Evolutionary conservation across 768 basidiomycete species (phyloP), one percentile per base, ranked within the genome.

Genomic region (Calocybe gangraenosa): DNA sequence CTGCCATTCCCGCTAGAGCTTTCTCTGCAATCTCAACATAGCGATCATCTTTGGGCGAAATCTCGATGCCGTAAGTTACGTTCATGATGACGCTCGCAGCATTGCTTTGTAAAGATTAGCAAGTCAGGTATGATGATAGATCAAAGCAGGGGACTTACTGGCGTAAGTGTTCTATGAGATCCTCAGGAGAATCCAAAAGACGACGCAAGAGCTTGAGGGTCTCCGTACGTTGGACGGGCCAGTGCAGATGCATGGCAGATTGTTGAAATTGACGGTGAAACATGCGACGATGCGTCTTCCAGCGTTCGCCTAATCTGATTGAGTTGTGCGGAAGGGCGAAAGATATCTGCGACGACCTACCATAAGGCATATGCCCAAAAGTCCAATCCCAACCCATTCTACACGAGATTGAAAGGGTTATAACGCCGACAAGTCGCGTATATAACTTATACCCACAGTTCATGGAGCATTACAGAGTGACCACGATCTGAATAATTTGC

Each of bases 301-400:
- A 79, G 18, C 65, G 65, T 21, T 75, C 72, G 28, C 76, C 76
- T 78, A 10, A 18, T 17, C 11, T 28, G 28, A 34, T 52, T 51
- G 37, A 58, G 36, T 36, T 19, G 20, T 9, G 22, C 7, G 9
- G n/a, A 42, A 20, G 25, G 10, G 25, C n/a, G 7, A 14, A 28
- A 32, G 25, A 2, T 31, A 30, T 11, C 18, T 23, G 7, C 11
- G 15, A 43, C 58, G 20, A 56, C 62, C 35, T 40, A 66, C 70
- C 72, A 33, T 74, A 78, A 8, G 64, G 70, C 78, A 79, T 79
- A 44, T 79, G 76, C 0, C 71, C 76, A 36, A 79, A 76, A 36
- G 71, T 73, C 67, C 77, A 79, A 19, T 75, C 59, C 75, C 72
- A 64, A 13, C 65, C 58, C 47, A 64, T 55, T 40, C 68, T 68